Evolutionary conservation across 371 early-diverging fungal species (phyloP).

Genomic region (Mortierella sp.): DNA sequence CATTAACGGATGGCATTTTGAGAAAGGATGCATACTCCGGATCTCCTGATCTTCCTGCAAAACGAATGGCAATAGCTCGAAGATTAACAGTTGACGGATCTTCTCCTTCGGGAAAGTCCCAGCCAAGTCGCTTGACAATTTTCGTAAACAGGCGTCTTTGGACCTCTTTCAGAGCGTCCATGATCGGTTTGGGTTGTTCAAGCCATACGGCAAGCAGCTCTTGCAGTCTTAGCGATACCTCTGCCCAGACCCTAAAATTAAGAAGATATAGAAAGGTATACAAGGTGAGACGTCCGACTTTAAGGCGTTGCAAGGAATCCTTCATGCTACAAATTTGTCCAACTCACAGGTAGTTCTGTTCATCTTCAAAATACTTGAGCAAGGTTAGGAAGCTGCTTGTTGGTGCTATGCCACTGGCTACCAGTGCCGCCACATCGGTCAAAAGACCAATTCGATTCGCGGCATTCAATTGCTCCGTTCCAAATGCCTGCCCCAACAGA

Average conservation of each 20-base stretch:
- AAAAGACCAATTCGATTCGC: slow-evolving; percentile 73
- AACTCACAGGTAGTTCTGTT: slow-evolving; percentile 76
- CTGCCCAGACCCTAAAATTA: too few species aligned
- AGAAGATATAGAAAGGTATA: too few species aligned
- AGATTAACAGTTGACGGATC: slow-evolving; percentile 56
- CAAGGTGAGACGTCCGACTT: too few species aligned
- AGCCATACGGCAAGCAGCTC: slow-evolving; percentile 60
- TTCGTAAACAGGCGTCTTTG: slow-evolving; percentile 61
- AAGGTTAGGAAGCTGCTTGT: slow-evolving; percentile 71
- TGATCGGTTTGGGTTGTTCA: slow-evolving; percentile 55
- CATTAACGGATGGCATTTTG: too few species aligned
- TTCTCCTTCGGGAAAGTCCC: slow-evolving; percentile 63
- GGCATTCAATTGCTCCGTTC: slow-evolving; percentile 51
- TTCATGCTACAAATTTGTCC: too few species aligned
- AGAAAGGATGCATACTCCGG: too few species aligned
- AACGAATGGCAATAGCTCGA: slow-evolving; percentile 58
- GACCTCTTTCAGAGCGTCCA: slow-evolving; percentile 55
- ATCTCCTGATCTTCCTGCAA: slow-evolving; percentile 60
- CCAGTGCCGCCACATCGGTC: slow-evolving; percentile 72
- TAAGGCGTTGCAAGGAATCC: too few species aligned
- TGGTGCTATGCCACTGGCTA: slow-evolving; percentile 66
- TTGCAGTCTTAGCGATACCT: too few species aligned
- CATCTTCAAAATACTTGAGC: slow-evolving; percentile 67
- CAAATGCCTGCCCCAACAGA: slow-evolving; percentile 59
- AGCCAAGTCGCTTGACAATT: slow-evolving; percentile 65